Base-by-base conservation (phyloP, 2,329 filamentous ascomycete genomes). In the Scedosporium aurantiacum region DNA sequence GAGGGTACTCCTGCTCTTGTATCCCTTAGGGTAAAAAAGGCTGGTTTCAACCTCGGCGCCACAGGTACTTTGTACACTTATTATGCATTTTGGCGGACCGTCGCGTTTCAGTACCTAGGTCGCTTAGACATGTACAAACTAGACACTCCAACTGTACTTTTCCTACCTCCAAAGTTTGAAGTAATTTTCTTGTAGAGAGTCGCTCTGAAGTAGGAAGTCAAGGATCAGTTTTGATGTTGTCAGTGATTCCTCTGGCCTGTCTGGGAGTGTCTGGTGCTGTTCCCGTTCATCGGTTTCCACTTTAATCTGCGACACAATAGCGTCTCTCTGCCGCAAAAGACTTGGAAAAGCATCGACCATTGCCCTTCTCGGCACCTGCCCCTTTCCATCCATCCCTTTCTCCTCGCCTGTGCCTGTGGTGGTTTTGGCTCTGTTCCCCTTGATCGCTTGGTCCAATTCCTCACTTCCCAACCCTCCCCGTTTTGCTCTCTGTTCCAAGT, bases 291-390 rank as follows among this genome's bases (percentile, higher is more conserved):
- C 23, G n/a, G 47, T 60, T 55, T 50, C 58, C 58, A 55, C 58
- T 60, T 55, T 60, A 55, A 60, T 60, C 58, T 60, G 58, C 47
- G 47, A 60, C 58, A 37, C 32, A 37, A 37, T 12, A 55, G 50
- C 47, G 27, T 54, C 58, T 41, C 8, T 28, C 12, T 28, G 47
- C 58, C 58, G 45, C 37, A 52, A 52, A 32, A n/a, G 58, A 40
- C 12, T 12, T 4, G 21, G 28, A 16, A 41, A 8, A 50, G n/a
- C 47, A 32, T 37, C 40, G 18, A 23, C 25, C 55, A 16, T 32
- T 54, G 10, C 58, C 28, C 58, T 54, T 47, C 57, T 59, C 55
- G 55, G 41, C 54, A 45, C 16, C 23, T 16, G 6, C 32, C 28
- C 60, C 60, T n/a, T 40, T 55, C 28, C 43, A 4, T 37, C 55